These are phyloP conservation scores for Bromus sterilis DNA, from an alignment of 176 grass and related monocot species.

Conservation along the genomic window DNA sequence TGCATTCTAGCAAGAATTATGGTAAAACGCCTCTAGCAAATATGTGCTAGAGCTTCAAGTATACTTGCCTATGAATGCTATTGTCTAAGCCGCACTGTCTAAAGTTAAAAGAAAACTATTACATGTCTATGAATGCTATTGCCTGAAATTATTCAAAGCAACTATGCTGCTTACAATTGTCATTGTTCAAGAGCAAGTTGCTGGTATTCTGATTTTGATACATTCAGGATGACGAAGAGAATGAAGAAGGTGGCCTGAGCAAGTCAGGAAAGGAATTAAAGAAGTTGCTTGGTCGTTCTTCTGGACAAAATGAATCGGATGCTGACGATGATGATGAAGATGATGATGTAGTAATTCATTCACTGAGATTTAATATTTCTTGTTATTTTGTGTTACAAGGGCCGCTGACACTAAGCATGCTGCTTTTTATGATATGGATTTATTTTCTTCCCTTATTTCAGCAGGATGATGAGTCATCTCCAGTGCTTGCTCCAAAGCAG, in stretches of 20 bases:
- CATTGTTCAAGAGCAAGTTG: not conserved
- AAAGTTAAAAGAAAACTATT: too few relatives aligned
- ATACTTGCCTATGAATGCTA: not conserved
- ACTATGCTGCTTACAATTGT: not conserved
- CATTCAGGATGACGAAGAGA: conserved; percentile 83
- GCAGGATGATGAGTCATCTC: conserved; percentile 83
- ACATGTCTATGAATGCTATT: conserved; percentile 8
- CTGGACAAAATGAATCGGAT: conserved; percentile 80
- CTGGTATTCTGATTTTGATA: conserved; percentile 4
- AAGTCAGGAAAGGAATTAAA: conserved; percentile 98
- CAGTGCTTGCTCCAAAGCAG: conserved; percentile 81
- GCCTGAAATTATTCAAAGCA: not conserved
- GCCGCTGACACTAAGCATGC: not conserved
- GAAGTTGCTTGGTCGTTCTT: conserved; percentile 79
- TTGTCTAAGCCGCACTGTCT: not conserved
- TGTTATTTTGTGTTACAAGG: not conserved
- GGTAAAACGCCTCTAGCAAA: not conserved
- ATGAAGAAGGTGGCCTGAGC: conserved; percentile 91
- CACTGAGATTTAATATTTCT: not conserved
- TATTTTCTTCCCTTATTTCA: conserved; percentile 1
- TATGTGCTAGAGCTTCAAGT: not conserved
- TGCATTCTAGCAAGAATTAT: not conserved
- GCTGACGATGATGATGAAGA: conserved; percentile 93
- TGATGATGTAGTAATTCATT: conserved; percentile 51
- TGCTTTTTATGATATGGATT: not conserved